Evolutionary conservation across 2,329 filamentous ascomycete genomes (phyloP), one percentile per base, ranked within the genome.

Genomic region (Lecanicillium sp.): DNA sequence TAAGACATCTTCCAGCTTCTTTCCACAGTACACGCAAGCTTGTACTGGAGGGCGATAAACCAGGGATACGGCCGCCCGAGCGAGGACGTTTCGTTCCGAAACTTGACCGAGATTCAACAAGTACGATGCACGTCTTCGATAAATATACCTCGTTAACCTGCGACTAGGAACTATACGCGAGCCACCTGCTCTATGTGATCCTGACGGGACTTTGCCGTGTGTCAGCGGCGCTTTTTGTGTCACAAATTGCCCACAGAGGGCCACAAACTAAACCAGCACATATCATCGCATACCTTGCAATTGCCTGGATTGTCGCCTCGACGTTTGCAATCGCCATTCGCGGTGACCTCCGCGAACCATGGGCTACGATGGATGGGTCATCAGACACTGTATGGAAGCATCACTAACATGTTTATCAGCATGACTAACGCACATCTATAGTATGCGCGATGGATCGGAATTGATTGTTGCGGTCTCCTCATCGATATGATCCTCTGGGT

Each of bases 161-260:
- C n/a, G n/a, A n/a, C n/a, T n/a, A 41, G 33, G 28, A 35, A 28
- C 19, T 41, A 14, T 41, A 41, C 20, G 17, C 30, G 12, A 25
- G 12, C n/a, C 28, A 37, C 13, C 5, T 41, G 9, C 17, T 41
- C 2, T 41, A 41, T 11, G 27, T 41, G 6, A 12, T 37, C 5
- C 29, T 34, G 5, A 20, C 29, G 15, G 34, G 34, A 4, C 17
- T 37, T 7, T 37, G 39, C 14, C 22, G 39, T 5, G 39, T 22
- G 15, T 33, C 39, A 9, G 39, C 39, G 5, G 35, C 39, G 9
- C n/a, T 41, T 6, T 41, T 41, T 14, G 35, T 41, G 9, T 13
- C 28, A 5, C 39, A 37, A 12, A 41, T 41, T 33, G 39, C 39
- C 14, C 34, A 41, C 12, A 33, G 6, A 3, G 39, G 39, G 8